Conservation (phyloP, 345 rosid species). For the Rubroshorea leprosula region DNA sequence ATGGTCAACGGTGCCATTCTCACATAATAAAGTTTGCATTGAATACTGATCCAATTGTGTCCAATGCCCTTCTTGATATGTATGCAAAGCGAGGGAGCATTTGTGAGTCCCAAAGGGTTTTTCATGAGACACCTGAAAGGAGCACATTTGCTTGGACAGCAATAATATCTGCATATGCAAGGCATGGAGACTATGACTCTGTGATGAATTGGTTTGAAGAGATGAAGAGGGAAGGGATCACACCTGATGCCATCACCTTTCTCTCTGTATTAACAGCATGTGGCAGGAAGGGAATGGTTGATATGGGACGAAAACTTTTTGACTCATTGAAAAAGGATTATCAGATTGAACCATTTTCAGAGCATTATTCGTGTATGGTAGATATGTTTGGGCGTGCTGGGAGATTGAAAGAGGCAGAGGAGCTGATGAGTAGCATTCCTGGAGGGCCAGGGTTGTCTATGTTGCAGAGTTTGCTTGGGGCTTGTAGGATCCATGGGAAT, state of each 20-base stretch:
- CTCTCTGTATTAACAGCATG: constrained; percentile 75
- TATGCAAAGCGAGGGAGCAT: constrained; percentile 90
- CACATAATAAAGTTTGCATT: constrained; percentile 57
- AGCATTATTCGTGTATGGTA: constrained; percentile 89
- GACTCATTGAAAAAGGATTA: constrained; percentile 50
- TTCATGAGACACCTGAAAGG: constrained; percentile 41
- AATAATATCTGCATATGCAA: constrained; percentile 75
- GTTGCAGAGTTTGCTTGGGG: constrained; percentile 80
- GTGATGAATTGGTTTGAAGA: constrained; percentile 54
- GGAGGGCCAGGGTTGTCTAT: constrained; percentile 64
- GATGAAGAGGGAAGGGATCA: constrained; percentile 51
- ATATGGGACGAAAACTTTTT: constrained; percentile 52
- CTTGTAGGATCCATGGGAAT: constrained; percentile 69
- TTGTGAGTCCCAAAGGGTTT: constrained; percentile 57
- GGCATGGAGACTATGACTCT: constrained; percentile 78
- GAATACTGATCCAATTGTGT: constrained; percentile 50
- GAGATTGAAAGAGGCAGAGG: constrained; percentile 65
- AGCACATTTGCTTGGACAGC: constrained; percentile 78
- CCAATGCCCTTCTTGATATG: constrained; percentile 86
- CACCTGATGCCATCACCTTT: constrained; percentile 75
- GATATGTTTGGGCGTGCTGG: constrained; percentile 89
- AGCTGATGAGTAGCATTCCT: constrained; percentile 46
- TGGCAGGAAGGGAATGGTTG: constrained; percentile 75
- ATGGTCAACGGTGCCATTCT: constrained; percentile 75
- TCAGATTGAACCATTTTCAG: constrained; percentile 53